Evolutionary conservation across 2,329 filamentous ascomycete species (phyloP).

Genomic region (Coniochaeta prunicola): DNA sequence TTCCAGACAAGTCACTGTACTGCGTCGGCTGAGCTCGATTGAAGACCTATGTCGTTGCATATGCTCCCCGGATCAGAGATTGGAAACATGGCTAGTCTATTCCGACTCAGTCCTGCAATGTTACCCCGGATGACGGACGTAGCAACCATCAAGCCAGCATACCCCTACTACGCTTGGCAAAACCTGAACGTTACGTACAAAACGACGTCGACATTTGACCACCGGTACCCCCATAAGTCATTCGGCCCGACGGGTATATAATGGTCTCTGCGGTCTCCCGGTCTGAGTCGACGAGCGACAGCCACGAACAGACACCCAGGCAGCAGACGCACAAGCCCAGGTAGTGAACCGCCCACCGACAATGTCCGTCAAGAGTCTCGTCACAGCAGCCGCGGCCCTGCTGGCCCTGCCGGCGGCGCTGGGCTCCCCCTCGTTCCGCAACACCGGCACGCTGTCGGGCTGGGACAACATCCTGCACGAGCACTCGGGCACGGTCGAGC

Average conservation of each 20-base stretch:
- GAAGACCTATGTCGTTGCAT: too few species aligned
- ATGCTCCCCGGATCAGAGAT: background rate
- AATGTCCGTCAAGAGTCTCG: background rate
- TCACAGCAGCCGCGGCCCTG: background rate
- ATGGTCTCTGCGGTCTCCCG: background rate
- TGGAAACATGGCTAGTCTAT: background rate
- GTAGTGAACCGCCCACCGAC: background rate
- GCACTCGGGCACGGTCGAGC: constrained; percentile 30
- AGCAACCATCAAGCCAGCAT: background rate
- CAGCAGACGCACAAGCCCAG: background rate
- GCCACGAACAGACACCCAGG: background rate
- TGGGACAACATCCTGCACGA: constrained; percentile 33
- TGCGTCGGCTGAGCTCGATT: too few species aligned
- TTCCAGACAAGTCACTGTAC: too few species aligned
- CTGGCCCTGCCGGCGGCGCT: background rate
- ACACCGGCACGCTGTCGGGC: constrained; percentile 30
- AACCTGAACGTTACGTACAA: background rate
- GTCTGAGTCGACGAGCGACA: too few species aligned
- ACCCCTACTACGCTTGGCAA: background rate
- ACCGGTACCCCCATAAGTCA: background rate
- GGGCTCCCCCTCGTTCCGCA: constrained; percentile 31
- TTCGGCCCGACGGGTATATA: background rate
- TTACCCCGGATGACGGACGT: background rate
- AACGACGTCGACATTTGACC: background rate
- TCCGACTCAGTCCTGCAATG: background rate